phyloP scores from a whole-genome alignment of 177 flowering plant species.

The Telopea speciosissima region DNA sequence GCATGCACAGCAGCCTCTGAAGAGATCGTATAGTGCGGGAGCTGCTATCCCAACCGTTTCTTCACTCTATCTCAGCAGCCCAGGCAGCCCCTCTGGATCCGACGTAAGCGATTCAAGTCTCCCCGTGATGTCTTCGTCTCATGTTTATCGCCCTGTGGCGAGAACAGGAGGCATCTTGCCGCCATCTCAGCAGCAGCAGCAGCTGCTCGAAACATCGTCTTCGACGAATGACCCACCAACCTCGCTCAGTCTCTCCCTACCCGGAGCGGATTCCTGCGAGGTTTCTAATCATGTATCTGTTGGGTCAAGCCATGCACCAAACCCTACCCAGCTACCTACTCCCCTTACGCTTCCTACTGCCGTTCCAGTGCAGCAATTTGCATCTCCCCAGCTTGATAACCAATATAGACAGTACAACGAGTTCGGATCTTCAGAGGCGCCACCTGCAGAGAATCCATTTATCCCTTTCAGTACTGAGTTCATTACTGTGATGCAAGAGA shows the following conservation, averaged over 20 bases:
- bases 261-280: constrained; percentile 42
- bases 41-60: constrained; percentile 29
- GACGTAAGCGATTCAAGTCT: constrained; percentile 67
- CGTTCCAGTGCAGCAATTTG: constrained; percentile 9
- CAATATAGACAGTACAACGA: background rate
- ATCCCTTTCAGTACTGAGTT: constrained; percentile 50
- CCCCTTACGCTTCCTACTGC: background rate
- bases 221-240: constrained; percentile 47
- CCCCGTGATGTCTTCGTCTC: constrained; percentile 24
- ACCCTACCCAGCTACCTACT: background rate
- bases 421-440: background rate
- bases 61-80: constrained; percentile 33
- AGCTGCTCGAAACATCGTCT: constrained; percentile 20
- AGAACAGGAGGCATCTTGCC: constrained; percentile 37
- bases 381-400: background rate
- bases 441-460: constrained; percentile 14
- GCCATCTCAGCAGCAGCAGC: constrained; percentile 20
- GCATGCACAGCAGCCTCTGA: constrained; percentile 34
- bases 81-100: constrained; percentile 72
- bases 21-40: constrained; percentile 61
- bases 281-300: constrained; percentile 12
- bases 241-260: constrained; percentile 52
- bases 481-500: constrained; percentile 68
- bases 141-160: constrained; percentile 46
- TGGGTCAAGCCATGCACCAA: background rate